Base-by-base conservation (phyloP, 2,329 filamentous ascomycete species). In the Monosporascus sp. region DNA sequence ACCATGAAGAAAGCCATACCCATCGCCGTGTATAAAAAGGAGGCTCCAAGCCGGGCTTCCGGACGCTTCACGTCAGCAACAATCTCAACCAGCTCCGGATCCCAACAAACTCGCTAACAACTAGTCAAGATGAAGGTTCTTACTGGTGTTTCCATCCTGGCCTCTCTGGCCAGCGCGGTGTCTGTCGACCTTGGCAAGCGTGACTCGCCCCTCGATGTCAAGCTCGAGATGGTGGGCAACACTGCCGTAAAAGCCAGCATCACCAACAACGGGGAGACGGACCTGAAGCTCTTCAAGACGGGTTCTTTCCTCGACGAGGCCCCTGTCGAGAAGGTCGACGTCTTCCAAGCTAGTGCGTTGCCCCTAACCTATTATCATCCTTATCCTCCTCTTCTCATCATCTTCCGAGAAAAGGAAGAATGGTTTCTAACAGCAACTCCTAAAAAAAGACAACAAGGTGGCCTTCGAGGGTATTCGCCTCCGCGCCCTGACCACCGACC, bases 391-490 rank as follows among this genome's bases (percentile, higher is more conserved):
- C 31, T 14, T 34, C 14, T 14, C 9, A 11, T 31, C 31, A 14
- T 34, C 9, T 34, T 34, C 31, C 14, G 31, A 14, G 31, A 14
- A 14, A 14, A 34, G 31, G 9, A 14, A 1, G 5, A 34, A 11
- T 9, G 5, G 14, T 34, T 11, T 11, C 31, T 34, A 14, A 34
- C 31, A 14, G 4, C 14, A 14, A 5, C 11, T 11, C 11, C 31
- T 11, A 9, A 5, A 51, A 48, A 49, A 45, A 77, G 78, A 69
- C 48, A 61, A 68, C 26, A 65, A 73, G 54, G 66, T 81, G 43
- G 66, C 70, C 11, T 83, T 84, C 58, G 74, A 80, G 48, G 81
- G 81, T 46, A 73, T 84, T 55, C 75, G 77, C 43, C 71, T 82
- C 41, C 75, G 75, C 36, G 64, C 84, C 27, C 66, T 73, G 56